Percentiles rank a stretch among this genome's conserved stretches.
These are phyloP conservation scores for Ceratobasidium sp. DNA, from an alignment of 1,284 basidiomycete genomes.

Conservation along the genomic window DNA sequence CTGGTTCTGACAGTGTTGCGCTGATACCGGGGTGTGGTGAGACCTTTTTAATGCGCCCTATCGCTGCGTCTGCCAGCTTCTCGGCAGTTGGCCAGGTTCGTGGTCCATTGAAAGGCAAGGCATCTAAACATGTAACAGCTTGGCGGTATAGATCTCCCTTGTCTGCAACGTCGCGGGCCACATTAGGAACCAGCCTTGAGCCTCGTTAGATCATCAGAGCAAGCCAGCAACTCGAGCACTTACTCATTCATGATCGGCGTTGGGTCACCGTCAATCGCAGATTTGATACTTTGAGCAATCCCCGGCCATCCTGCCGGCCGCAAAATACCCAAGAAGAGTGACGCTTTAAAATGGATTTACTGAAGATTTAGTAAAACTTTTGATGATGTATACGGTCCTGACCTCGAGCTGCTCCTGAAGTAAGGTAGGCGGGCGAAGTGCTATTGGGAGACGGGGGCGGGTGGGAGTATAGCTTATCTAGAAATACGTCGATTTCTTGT, in stretches of 20 bases:
- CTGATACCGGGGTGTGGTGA: conserved; percentile 39
- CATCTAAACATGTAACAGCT: conserved; percentile 20
- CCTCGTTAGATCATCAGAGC: background rate
- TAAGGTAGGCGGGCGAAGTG: conserved; percentile 53
- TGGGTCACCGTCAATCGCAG: conserved; percentile 28
- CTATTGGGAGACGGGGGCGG: conserved; percentile 18
- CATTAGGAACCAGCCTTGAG: conserved; percentile 12
- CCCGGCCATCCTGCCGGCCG: conserved; percentile 10
- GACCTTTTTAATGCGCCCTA: conserved; percentile 22
- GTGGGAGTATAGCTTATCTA: conserved; percentile 52
- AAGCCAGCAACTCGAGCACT: background rate
- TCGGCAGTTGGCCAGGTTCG: conserved; percentile 22
- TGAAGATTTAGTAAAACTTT: background rate
- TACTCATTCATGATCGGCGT: conserved; percentile 22
- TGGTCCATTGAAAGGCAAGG: conserved; percentile 22
- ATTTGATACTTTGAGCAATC: conserved; percentile 17
- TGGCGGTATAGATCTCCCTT: conserved; percentile 17
- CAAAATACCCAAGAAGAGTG: conserved; percentile 7
- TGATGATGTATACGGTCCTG: background rate
- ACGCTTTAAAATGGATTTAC: background rate
- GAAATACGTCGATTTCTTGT: conserved; percentile 57
- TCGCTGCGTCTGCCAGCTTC: conserved; percentile 39
- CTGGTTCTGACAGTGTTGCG: conserved; percentile 37
- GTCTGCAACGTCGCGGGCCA: conserved; percentile 2
- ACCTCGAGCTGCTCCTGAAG: conserved; percentile 28